phyloP scores from a whole-genome alignment of 1,284 basidiomycete genomes.

The Melanopsichium pennsylvanicum region DNA sequence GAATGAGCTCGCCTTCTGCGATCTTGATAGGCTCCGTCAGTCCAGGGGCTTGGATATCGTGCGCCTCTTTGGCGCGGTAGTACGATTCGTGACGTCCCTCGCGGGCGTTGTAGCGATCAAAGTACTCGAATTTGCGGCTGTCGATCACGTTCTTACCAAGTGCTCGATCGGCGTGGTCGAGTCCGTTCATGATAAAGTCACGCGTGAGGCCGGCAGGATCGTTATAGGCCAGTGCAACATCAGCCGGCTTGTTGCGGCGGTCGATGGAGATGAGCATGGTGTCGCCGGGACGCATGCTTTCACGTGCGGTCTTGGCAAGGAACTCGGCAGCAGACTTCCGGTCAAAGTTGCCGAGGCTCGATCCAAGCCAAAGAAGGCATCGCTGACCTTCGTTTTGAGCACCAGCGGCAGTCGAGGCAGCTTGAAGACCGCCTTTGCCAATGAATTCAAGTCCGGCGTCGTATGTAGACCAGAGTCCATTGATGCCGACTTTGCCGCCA shows the following conservation, averaged over 20 bases:
- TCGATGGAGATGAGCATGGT: constrained; percentile 80
- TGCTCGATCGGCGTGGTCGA: constrained; percentile 71
- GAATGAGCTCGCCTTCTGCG: constrained; percentile 75
- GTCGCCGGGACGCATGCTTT: constrained; percentile 72
- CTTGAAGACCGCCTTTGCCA: constrained; percentile 67
- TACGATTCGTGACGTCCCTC: constrained; percentile 87
- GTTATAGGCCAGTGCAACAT: constrained; percentile 75
- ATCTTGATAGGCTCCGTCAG: constrained; percentile 36
- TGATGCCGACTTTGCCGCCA: constrained; percentile 54
- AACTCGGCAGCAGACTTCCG: constrained; percentile 76
- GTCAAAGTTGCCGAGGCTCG: constrained; percentile 90
- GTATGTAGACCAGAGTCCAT: constrained; percentile 87
- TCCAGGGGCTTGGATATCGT: constrained; percentile 71
- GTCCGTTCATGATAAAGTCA: constrained; percentile 89
- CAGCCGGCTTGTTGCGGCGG: constrained; percentile 75
- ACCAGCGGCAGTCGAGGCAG: constrained; percentile 31
- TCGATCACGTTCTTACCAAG: constrained; percentile 69
- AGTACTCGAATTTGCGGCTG: constrained; percentile 81
- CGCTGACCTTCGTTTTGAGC: constrained; percentile 36
- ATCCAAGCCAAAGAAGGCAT: constrained; percentile 85
- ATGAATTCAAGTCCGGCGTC: constrained; percentile 76
- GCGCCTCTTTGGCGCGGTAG: constrained; percentile 75
- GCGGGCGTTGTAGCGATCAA: constrained; percentile 76
- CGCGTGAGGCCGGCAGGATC: constrained; percentile 74
- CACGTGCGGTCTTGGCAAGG: constrained; percentile 75